phyloP scores from a whole-genome alignment of 2,329 filamentous ascomycete species.

The Clonostachys chloroleuca region DNA sequence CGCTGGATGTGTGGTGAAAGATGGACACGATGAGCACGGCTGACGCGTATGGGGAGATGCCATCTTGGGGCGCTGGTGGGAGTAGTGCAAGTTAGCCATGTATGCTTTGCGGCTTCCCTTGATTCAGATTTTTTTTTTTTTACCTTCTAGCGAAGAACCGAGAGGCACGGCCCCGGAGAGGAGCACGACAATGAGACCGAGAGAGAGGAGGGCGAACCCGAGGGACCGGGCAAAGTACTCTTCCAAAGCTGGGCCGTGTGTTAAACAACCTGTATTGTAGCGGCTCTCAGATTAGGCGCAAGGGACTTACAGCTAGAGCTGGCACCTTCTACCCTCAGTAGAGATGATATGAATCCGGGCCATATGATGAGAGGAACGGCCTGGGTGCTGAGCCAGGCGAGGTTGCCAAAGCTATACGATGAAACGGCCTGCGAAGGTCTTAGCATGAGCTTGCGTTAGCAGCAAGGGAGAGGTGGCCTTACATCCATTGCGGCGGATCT shows the following conservation, averaged over 20 bases:
- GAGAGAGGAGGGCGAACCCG: slow-evolving; percentile 60
- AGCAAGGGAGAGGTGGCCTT: background rate
- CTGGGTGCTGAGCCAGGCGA: slow-evolving; percentile 46
- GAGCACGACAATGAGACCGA: slow-evolving; percentile 61
- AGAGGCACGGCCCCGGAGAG: slow-evolving; percentile 69
- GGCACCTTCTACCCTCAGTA: slow-evolving; percentile 23
- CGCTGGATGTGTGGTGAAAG: slow-evolving; percentile 57
- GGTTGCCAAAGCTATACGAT: slow-evolving; percentile 44
- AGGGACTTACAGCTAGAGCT: background rate
- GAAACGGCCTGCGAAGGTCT: slow-evolving; percentile 35
- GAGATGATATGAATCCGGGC: slow-evolving; percentile 39
- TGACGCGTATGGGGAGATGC: slow-evolving; percentile 57
- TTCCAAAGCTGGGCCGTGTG: slow-evolving; percentile 1
- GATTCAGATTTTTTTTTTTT: background rate
- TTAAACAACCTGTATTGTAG: background rate
- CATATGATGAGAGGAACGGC: slow-evolving; percentile 40
- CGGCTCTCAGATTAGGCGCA: too few relatives aligned
- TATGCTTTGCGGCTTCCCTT: background rate
- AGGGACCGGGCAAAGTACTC: slow-evolving; percentile 68
- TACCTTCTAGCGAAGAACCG: slow-evolving; percentile 39
- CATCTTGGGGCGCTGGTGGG: slow-evolving; percentile 21
- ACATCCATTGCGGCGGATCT: background rate
- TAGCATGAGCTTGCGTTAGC: background rate
- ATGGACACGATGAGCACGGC: slow-evolving; percentile 64
- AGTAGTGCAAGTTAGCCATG: background rate